A percentile compares a stretch with the other conserved stretches of the same genome.
Evolutionary conservation across 169 alveolate species (phyloP).

Genomic region (Eimeria maxima): DNA sequence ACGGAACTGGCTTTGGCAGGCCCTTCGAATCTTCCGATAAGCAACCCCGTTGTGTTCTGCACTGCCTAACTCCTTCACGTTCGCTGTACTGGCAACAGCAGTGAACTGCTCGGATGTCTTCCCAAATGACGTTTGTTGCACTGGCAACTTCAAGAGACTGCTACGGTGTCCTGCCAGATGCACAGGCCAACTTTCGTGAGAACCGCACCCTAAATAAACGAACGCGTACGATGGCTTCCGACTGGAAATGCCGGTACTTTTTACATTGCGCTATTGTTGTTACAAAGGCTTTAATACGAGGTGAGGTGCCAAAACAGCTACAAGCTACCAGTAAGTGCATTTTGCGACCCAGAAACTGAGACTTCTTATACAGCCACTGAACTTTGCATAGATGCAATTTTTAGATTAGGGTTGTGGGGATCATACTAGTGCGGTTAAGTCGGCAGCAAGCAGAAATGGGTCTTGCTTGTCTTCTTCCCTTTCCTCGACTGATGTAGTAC

Average conservation of each 20-base stretch:
- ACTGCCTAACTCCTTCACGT: neutral
- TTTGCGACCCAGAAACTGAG: neutral
- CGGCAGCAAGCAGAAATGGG: neutral
- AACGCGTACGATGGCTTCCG: neutral
- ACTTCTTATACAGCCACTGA: no score
- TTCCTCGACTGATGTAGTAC: neutral
- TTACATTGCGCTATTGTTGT: neutral
- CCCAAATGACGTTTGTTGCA: no score
- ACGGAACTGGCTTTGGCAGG: neutral
- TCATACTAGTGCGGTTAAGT: conserved; percentile 45
- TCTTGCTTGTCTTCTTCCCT: neutral
- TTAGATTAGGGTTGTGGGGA: no score
- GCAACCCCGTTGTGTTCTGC: neutral
- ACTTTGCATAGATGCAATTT: neutral
- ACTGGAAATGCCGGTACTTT: neutral
- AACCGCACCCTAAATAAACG: neutral
- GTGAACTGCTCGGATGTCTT: neutral
- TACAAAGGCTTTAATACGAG: neutral
- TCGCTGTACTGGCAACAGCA: neutral
- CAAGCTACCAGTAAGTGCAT: neutral
- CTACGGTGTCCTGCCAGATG: neutral
- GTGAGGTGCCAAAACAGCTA: neutral
- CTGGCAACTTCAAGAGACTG: no score
- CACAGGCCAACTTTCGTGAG: neutral
- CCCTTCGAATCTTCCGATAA: neutral